Conservation (phyloP, 305 asterid genomes). For the Caryopteris hybrid region DNA sequence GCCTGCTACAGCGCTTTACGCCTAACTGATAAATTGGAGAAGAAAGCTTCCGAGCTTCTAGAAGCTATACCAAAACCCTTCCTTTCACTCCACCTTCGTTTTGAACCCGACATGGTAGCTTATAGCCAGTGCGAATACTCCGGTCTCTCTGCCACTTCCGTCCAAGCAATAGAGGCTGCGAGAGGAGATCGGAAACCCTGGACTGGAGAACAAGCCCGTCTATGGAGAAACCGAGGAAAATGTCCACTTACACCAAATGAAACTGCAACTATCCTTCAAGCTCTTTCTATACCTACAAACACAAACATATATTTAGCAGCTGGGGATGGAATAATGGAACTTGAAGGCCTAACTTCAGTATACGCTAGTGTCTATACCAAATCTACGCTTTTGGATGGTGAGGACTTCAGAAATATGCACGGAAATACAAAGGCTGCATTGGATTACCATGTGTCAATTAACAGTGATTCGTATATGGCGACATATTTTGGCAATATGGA, state of each 20-base stretch:
- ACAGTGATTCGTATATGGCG: constrained; percentile 74
- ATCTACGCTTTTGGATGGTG: constrained; percentile 47
- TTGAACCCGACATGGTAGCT: constrained; percentile 98
- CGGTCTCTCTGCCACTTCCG: constrained; percentile 63
- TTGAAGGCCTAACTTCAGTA: constrained; percentile 64
- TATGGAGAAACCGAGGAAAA: constrained; percentile 91
- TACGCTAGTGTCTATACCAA: constrained; percentile 69
- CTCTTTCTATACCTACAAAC: constrained; percentile 73
- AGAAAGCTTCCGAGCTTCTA: constrained; percentile 70
- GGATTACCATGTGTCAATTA: constrained; percentile 71
- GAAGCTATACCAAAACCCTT: constrained; percentile 95
- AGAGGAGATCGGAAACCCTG: constrained; percentile 82
- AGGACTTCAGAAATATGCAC: constrained; percentile 71
- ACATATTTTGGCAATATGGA: constrained; percentile 96
- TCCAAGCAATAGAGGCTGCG: constrained; percentile 71
- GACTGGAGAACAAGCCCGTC: constrained; percentile 80
- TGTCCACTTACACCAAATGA: constrained; percentile 96
- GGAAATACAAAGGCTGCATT: constrained; percentile 97
- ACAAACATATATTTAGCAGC: constrained; percentile 93
- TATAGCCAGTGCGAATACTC: constrained; percentile 84
- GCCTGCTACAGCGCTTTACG: constrained; percentile 83
- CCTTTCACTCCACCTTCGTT: constrained; percentile 97
- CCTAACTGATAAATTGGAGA: constrained; percentile 51
- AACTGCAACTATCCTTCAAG: constrained; percentile 69
- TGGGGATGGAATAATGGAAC: constrained; percentile 93